phyloP scores from a whole-genome alignment of 1,284 basidiomycete genomes.

The Cerioporus squamosus region DNA sequence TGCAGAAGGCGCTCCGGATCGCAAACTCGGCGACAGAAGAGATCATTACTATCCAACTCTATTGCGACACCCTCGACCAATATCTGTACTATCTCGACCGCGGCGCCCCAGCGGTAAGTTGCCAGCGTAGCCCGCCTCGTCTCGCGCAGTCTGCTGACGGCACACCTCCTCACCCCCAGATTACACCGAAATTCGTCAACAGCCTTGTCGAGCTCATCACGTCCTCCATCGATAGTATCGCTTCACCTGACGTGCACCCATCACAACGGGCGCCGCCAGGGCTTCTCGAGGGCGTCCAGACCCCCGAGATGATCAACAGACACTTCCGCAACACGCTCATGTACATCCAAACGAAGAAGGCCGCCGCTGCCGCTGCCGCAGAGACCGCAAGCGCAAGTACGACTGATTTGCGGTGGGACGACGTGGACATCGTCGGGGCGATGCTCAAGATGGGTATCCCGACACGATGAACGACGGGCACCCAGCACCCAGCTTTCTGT shows the following conservation, averaged over 20 bases:
- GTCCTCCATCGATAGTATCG: slow-evolving; percentile 86
- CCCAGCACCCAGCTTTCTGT: neutral
- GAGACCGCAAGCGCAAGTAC: slow-evolving; percentile 41
- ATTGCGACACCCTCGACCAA: slow-evolving; percentile 91
- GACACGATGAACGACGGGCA: slow-evolving; percentile 14
- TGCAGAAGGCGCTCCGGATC: slow-evolving; percentile 92
- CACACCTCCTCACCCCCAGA: slow-evolving; percentile 51
- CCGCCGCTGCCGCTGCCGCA: slow-evolving; percentile 33
- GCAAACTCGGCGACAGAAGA: slow-evolving; percentile 94
- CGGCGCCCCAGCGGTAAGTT: slow-evolving; percentile 82
- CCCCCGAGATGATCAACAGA: slow-evolving; percentile 88
- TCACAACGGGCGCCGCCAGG: slow-evolving; percentile 81
- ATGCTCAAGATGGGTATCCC: slow-evolving; percentile 83
- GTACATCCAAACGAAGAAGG: slow-evolving; percentile 83
- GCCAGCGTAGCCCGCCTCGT: neutral
- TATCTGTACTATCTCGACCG: slow-evolving; percentile 95
- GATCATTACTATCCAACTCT: slow-evolving; percentile 91
- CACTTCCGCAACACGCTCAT: slow-evolving; percentile 92
- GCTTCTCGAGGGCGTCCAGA: slow-evolving; percentile 87
- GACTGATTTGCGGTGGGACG: slow-evolving; percentile 70
- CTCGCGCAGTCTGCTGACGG: neutral
- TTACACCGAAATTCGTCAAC: slow-evolving; percentile 93
- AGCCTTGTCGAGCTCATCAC: slow-evolving; percentile 93
- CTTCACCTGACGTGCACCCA: slow-evolving; percentile 83
- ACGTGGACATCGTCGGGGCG: slow-evolving; percentile 86